A percentile compares a stretch with the other conserved stretches of the same genome.
Conservation (phyloP, 2,329 filamentous ascomycete genomes). For the Apiospora malaysiana region DNA sequence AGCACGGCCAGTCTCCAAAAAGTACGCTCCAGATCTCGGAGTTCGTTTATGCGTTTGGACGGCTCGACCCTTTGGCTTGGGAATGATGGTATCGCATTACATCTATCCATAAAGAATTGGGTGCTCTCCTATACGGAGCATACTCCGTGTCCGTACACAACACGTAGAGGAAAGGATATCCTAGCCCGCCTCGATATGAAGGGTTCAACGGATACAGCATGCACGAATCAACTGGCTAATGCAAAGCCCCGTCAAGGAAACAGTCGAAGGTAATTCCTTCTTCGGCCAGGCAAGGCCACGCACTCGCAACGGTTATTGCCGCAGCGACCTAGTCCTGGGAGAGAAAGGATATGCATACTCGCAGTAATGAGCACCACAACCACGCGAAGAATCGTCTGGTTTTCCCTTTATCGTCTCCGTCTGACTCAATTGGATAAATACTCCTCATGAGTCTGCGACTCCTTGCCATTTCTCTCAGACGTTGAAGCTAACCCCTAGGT, state of each 20-base stretch:
- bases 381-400: not conserved
- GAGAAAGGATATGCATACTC: slow-evolving; percentile 5
- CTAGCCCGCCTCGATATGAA: no score
- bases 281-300: not conserved
- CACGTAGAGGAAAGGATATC: no score
- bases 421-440: no score
- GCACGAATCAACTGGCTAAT: no score
- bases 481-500: not conserved
- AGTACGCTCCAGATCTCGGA: not conserved
- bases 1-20: not conserved
- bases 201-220: no score
- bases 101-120: no score
- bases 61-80: no score
- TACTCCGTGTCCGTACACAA: no score
- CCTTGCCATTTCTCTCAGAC: not conserved
- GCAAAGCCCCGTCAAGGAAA: no score
- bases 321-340: not conserved
- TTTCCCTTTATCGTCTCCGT: not conserved
- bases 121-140: no score
- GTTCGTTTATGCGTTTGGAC: no score
- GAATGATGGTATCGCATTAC: no score
- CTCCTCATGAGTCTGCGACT: not conserved
- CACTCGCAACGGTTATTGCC: not conserved
- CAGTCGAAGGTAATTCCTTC: not conserved
- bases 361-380: not conserved